Evolutionary conservation across 345 rosid species (phyloP).

Genomic region (Chamaenerion angustifolium): DNA sequence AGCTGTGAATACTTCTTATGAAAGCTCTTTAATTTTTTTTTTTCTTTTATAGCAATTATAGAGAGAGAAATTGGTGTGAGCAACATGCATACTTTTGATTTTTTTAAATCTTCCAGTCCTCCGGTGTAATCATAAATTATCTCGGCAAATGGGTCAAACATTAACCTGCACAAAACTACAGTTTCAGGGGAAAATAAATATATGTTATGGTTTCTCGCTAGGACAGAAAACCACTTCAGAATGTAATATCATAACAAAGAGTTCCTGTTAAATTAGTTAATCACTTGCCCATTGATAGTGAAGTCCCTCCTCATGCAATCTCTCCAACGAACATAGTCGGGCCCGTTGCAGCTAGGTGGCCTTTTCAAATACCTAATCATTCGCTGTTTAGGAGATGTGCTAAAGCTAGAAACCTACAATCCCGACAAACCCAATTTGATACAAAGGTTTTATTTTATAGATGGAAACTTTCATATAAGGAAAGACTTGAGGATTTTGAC

Average conservation of each 20-base stretch:
- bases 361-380: conserved; percentile 15
- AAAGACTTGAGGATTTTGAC: no score
- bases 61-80: conserved; percentile 13
- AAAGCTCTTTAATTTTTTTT: no score
- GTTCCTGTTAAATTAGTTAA: neutral
- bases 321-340: conserved; percentile 62
- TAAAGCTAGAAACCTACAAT: conserved; percentile 25
- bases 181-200: neutral
- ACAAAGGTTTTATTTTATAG: conserved; percentile 18
- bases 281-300: conserved; percentile 70
- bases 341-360: conserved; percentile 33
- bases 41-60: no score
- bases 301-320: conserved; percentile 80
- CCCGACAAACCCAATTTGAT: conserved; percentile 29
- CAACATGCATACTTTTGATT: conserved; percentile 84
- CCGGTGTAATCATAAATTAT: conserved; percentile 75
- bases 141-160: conserved; percentile 85
- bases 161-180: conserved; percentile 39
- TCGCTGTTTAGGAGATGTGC: conserved; percentile 12
- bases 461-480: neutral
- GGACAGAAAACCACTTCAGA: no score
- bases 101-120: conserved; percentile 80
- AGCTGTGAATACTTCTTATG: no score
- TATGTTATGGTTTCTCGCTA: neutral
- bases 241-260: neutral